Evolutionary conservation across 2,329 filamentous ascomycete species (phyloP).

Genomic region (Reticulascus tulasneorum): DNA sequence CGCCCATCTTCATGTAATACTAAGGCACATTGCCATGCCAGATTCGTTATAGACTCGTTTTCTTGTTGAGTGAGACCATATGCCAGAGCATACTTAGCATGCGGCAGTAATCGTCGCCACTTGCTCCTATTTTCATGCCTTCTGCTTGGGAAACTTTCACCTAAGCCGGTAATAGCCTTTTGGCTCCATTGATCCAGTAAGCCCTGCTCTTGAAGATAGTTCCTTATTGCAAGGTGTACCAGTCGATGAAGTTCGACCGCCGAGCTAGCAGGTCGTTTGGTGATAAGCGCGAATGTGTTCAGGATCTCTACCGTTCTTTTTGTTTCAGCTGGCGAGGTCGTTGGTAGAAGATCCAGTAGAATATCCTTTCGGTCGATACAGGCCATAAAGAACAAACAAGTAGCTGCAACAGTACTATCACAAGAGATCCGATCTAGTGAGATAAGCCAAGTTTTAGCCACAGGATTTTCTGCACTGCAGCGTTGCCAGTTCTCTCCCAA

Average conservation of each 20-base stretch:
- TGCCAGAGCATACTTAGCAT: neutral
- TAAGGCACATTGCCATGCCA: conserved; percentile 6
- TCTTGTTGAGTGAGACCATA: no score
- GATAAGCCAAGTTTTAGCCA: conserved; percentile 28
- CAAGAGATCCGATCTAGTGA: conserved; percentile 28
- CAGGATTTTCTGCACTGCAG: conserved; percentile 14
- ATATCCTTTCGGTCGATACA: no score
- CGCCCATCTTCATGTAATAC: conserved; percentile 6
- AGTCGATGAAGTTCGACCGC: no score
- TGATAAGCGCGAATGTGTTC: conserved; percentile 5
- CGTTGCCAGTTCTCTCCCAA: conserved; percentile 27
- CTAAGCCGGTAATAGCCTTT: conserved; percentile 26
- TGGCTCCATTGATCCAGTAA: no score
- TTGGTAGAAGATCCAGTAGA: no score
- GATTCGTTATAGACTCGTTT: conserved; percentile 4
- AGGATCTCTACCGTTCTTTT: no score
- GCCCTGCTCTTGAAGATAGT: no score
- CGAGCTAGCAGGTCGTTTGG: conserved; percentile 5
- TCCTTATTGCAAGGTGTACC: no score
- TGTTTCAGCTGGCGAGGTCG: no score
- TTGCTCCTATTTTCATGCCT: no score
- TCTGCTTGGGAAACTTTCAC: no score
- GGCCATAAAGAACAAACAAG: conserved; percentile 26
- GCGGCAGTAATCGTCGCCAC: no score
- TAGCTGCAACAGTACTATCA: conserved; percentile 17